A percentile compares a stretch with the other conserved stretches of the same genome.
Conservation (phyloP, 2,329 filamentous ascomycete genomes). For the Pleomassaria siparia region DNA sequence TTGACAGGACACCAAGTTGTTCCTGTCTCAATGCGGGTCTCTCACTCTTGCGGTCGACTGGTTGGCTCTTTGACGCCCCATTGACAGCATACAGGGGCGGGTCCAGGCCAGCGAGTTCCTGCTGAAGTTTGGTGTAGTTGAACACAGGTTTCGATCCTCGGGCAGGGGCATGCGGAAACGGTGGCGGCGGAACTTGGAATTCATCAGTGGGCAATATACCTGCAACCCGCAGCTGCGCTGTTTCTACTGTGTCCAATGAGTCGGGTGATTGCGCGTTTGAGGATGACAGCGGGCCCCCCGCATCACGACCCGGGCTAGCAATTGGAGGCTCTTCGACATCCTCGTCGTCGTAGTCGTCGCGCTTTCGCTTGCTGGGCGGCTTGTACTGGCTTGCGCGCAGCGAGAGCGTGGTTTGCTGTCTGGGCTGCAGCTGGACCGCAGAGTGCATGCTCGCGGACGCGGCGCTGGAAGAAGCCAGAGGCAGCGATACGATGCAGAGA, state of each 20-base stretch:
- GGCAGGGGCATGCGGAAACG: conserved; percentile 49
- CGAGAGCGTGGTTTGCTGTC: conserved; percentile 31
- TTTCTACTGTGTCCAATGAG: conserved; percentile 23
- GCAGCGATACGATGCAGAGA: not conserved
- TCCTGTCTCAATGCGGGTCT: conserved; percentile 45
- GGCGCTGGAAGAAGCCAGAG: not conserved
- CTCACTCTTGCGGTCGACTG: conserved; percentile 14
- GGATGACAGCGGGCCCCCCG: conserved; percentile 3
- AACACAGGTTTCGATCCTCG: conserved; percentile 16
- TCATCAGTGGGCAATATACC: conserved; percentile 43
- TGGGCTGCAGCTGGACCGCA: conserved; percentile 30
- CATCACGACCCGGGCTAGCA: conserved; percentile 6
- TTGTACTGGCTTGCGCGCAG: conserved; percentile 37
- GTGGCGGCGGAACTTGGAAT: conserved; percentile 41
- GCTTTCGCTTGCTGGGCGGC: conserved; percentile 23
- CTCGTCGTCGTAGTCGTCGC: conserved; percentile 21
- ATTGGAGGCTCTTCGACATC: conserved; percentile 13
- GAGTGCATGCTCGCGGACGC: conserved; percentile 34
- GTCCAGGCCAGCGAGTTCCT: conserved; percentile 45
- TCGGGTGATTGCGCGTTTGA: conserved; percentile 19
- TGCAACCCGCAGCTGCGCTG: conserved; percentile 43
- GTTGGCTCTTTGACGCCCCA: conserved; percentile 14
- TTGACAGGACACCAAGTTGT: conserved; percentile 68
- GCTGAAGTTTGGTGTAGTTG: conserved; percentile 32
- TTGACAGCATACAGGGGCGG: conserved; percentile 43